Base-by-base conservation (phyloP, 192 early-diverging fungal species). In the Podochytrium sp. region DNA sequence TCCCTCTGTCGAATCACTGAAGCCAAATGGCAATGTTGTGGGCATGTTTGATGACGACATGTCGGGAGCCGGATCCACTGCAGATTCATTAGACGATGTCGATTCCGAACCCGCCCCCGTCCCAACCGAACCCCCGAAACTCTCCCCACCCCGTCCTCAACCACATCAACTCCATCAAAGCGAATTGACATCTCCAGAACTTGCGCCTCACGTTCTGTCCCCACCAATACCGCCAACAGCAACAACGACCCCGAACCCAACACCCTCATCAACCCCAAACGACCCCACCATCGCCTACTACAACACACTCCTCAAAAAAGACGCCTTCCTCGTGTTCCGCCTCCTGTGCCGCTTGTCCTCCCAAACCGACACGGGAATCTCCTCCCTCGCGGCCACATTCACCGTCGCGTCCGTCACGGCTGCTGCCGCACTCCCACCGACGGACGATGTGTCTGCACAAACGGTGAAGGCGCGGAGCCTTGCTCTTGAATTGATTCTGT, bases 401-500 rank as follows among this genome's bases (percentile, higher is more conserved):
- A 76, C 55, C 60, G 64, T 64, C 25, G 77, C 77, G 7, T 29
- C 51, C 20, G 66, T 80, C 16, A 67, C 73, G 25, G 76, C 69
- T 12, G 76, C 73, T 1, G 66, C 75, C 0, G 30, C 59, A 7
- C 14, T 30, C 12, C 27, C 25, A 32, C 67, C 61, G 6, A 60
- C 71, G 41, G 83, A 85, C 51, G 88, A 89, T 41, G 75, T 80
- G 25, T 34, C 75, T 20, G 58, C 53, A 2, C 47, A 58, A 18
- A 74, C 78, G 3, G 56, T 81, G 7, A 79, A 77, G 38, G 64
- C 80, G 4, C 75, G 89, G 3, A 38, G 60, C 27, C 73, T 90
- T 14, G 83, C 86, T 0, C 70, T 90, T n/a, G 89, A 90, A 51
- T 65, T 89, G 32, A 79, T 89, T 35, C 74, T 85, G 37, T 83